phyloP scores from a whole-genome alignment of 306 rosid species.

The barrel medic (Medicago truncatula) region MtrunA17r5.0-ANR NC_053048.1:1891501-1892000 shows the following conservation, averaged over 20 bases:
- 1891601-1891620: no score
- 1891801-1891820: conserved; percentile 59
- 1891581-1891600: no score
- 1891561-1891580: background rate
- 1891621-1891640: no score
- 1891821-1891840: conserved; percentile 49
- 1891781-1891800: conserved; percentile 57
- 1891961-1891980: conserved; percentile 57
- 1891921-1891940: conserved; percentile 55
- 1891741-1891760: background rate
- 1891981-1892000: conserved; percentile 56
- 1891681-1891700: no score
- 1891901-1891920: conserved; percentile 73
- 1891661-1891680: no score
- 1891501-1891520: conserved; percentile 80
- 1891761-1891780: conserved; percentile 64
- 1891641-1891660: no score
- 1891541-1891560: background rate
- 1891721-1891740: background rate
- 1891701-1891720: background rate
- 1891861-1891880: conserved; percentile 60
- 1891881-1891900: conserved; percentile 68
- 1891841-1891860: conserved; percentile 38
- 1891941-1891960: conserved; percentile 63
- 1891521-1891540: background rate